A percentile compares a stretch with the other conserved stretches of the same genome.
phyloP scores from a whole-genome alignment of 352 stramenopile genomes.

The Phytophthora citrophthora region DNA sequence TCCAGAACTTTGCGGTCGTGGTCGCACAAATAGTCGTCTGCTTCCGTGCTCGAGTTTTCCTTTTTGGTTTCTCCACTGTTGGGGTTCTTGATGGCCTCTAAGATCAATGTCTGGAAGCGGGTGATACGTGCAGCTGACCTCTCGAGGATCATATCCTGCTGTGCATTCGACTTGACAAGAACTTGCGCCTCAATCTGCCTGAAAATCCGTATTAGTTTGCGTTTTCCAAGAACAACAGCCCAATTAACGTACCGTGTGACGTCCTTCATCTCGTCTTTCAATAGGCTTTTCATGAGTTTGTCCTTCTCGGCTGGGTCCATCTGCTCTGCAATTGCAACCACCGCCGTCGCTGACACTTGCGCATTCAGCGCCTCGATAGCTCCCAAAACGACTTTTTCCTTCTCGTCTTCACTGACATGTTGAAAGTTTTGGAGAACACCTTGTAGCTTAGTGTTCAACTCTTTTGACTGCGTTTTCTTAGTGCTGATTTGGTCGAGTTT shows the following conservation, averaged over 20 bases:
- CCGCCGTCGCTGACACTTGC: slow-evolving; percentile 54
- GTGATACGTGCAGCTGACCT: slow-evolving; percentile 61
- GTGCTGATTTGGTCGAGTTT: slow-evolving; percentile 58
- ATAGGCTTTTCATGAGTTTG: slow-evolving; percentile 57
- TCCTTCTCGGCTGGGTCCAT: slow-evolving; percentile 67
- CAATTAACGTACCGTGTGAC: slow-evolving; percentile 52
- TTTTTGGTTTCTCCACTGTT: slow-evolving; percentile 10
- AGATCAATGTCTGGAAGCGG: slow-evolving; percentile 61
- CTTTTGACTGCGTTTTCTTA: slow-evolving; percentile 48
- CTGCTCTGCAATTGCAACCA: slow-evolving; percentile 52
- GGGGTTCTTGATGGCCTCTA: slow-evolving; percentile 24
- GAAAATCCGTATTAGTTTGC: background rate
- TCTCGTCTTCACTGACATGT: slow-evolving; percentile 61
- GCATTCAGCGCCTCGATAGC: slow-evolving; percentile 54
- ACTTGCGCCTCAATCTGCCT: slow-evolving; percentile 64
- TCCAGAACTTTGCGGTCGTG: slow-evolving; percentile 73
- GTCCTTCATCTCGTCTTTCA: slow-evolving; percentile 58
- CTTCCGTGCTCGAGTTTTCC: slow-evolving; percentile 1
- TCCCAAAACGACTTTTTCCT: slow-evolving; percentile 59
- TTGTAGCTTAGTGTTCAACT: slow-evolving; percentile 60
- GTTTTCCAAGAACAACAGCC: background rate
- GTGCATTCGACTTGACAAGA: slow-evolving; percentile 51
- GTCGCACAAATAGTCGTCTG: slow-evolving; percentile 62
- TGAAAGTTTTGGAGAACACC: slow-evolving; percentile 63
- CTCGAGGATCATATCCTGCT: slow-evolving; percentile 73